Evolutionary conservation across 1,284 basidiomycete species (phyloP).

Genomic region (Golubevia pallescens): DNA sequence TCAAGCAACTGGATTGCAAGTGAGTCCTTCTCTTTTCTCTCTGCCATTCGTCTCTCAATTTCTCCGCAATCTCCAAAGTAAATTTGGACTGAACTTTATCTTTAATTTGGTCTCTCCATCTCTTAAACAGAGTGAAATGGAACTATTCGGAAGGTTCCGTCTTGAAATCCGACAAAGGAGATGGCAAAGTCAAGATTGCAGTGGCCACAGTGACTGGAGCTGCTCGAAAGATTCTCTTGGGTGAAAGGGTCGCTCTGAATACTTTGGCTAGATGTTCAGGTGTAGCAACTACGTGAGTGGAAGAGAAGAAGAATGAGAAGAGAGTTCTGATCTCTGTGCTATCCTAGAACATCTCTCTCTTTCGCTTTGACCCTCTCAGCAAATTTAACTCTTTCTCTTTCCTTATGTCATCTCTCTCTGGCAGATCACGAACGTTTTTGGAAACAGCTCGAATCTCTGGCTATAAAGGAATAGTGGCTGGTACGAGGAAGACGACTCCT

Average conservation of each 20-base stretch:
- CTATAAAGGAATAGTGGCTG: conserved; percentile 87
- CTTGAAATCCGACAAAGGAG: conserved; percentile 38
- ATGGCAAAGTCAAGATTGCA: conserved; percentile 67
- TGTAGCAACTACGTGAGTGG: conserved; percentile 84
- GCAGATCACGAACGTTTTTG: conserved; percentile 80
- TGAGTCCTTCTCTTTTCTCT: conserved; percentile 67
- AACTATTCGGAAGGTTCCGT: conserved; percentile 81
- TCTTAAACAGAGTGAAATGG: conserved; percentile 81
- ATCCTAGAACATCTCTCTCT: too few species aligned
- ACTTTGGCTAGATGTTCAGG: conserved; percentile 93
- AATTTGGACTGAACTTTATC: not conserved
- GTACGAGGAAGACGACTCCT: conserved; percentile 98
- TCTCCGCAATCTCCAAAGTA: not conserved
- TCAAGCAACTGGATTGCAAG: conserved; percentile 86
- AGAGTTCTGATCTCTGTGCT: too few species aligned
- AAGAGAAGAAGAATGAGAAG: too few species aligned
- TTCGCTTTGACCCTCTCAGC: not conserved
- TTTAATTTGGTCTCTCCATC: not conserved
- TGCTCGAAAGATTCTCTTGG: conserved; percentile 85
- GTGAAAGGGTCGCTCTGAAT: conserved; percentile 93
- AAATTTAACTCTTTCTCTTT: not conserved
- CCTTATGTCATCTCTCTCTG: conserved; percentile 2
- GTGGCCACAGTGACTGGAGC: conserved; percentile 91
- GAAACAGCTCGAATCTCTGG: conserved; percentile 80
- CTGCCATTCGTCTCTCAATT: not conserved